Evolutionary conservation across 768 basidiomycete species (phyloP).

Genomic region (Russula ochroleuca): DNA sequence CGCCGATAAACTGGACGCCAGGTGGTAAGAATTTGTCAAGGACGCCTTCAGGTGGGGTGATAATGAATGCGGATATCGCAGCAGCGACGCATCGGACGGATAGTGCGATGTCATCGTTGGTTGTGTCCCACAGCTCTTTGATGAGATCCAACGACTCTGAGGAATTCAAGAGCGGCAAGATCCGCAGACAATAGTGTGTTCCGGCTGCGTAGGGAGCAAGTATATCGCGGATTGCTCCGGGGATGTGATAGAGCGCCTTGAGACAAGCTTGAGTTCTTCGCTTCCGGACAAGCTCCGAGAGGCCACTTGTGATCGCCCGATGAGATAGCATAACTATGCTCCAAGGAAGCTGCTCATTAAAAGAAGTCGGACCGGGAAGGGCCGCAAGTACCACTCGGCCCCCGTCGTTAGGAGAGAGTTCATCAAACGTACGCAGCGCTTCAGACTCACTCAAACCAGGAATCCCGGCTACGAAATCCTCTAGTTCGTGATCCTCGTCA

Average conservation of each 20-base stretch:
- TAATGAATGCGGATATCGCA: not conserved
- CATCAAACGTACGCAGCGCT: not conserved
- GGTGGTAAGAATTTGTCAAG: not conserved
- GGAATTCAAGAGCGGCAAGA: not conserved
- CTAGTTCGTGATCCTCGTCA: slow-evolving; percentile 1
- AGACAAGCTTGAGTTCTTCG: not conserved
- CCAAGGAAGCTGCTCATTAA: not conserved
- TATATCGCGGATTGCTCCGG: not conserved
- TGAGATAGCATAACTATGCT: not conserved
- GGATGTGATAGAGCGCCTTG: not conserved
- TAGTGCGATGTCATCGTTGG: not conserved
- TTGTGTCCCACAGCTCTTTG: not conserved
- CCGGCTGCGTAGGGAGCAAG: not conserved
- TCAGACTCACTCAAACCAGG: not conserved
- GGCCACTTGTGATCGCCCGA: not conserved
- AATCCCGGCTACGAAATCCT: not conserved
- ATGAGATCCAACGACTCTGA: not conserved
- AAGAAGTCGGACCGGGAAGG: not conserved
- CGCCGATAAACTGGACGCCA: not conserved
- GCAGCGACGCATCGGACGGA: not conserved
- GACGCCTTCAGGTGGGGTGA: not conserved
- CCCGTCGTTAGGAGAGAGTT: not conserved
- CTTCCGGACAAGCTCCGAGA: not conserved
- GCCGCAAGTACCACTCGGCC: not conserved
- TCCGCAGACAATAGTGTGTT: not conserved